Evolutionary conservation across 768 basidiomycete genomes (phyloP), one percentile per base, ranked within the genome.

Genomic region (Udeniomyces megalosporus): DNA sequence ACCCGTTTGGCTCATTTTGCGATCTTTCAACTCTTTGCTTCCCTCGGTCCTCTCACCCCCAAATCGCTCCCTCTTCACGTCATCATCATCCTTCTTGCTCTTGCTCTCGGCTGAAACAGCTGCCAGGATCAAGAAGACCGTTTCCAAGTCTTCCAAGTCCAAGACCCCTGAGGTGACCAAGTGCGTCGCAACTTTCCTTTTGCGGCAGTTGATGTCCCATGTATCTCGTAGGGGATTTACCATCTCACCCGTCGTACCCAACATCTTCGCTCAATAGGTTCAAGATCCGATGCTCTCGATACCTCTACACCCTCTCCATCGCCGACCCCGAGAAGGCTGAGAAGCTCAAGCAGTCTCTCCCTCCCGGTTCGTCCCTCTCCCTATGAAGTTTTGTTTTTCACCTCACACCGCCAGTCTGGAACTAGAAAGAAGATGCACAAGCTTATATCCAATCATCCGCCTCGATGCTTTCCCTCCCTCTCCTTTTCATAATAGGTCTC

Each of bases 271-370:
- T 74, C 64, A 93, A 87, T 73, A 99, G 97, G 79, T 96, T 97
- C 84, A 99, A 99, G 82, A 83, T 99, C 73, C 82, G 95, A 74
- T 96, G 92, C 79, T 85, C 87, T 65, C 81, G 87, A 74, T 75
- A 74, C 72, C 69, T 74, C 56, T 99, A 99, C 84, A 97, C 95
- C n/a, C 82, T 97, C 67, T 82, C 84, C 66, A 76, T 97, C 73
- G 86, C 90, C 74, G 95, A 99, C 78, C 82, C 88, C 71, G 91
- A 95, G 76, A 97, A 96, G 81, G 93, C 95, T 45, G 91, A 95
- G 75, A 99, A 96, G 80, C 83, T 99, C 70, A 82, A 85, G 79
- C 88, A 88, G 79, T 84, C 83, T 71, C 80, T 99, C 56, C 93
- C 93, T 58, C 95, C 95, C 71, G 88, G 93, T 92, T 72, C 70